Conservation (phyloP, 2,329 filamentous ascomycete genomes). For the Arthrobotrys megalospora region DNA sequence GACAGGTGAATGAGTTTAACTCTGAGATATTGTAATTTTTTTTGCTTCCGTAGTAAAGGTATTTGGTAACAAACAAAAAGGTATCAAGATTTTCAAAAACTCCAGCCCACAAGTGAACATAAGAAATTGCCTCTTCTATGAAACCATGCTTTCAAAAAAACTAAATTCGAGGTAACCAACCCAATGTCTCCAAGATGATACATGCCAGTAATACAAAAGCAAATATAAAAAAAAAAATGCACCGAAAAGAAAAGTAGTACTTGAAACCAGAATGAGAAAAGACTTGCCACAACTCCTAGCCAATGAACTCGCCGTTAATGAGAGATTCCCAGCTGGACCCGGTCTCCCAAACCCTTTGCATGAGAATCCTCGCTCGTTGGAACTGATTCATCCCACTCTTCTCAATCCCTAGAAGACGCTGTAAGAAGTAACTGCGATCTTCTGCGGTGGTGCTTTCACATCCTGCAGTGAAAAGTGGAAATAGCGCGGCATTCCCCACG, state of each 20-base stretch:
- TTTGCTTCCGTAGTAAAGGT: constrained; percentile 23
- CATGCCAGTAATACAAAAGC: constrained; percentile 55
- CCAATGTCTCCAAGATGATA: constrained; percentile 50
- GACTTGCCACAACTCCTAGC: constrained; percentile 68
- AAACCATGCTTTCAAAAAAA: constrained; percentile 36
- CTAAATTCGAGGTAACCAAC: constrained; percentile 44
- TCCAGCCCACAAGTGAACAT: constrained; percentile 36
- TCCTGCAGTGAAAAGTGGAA: constrained; percentile 86
- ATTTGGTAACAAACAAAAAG: constrained; percentile 46
- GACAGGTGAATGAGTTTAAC: constrained; percentile 18
- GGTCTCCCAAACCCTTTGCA: constrained; percentile 80
- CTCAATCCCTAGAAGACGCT: constrained; percentile 78
- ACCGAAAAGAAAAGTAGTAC: constrained; percentile 26
- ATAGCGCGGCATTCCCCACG: constrained; percentile 81
- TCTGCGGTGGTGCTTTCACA: constrained; percentile 76
- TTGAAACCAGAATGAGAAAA: constrained; percentile 26
- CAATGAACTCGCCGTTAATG: constrained; percentile 78
- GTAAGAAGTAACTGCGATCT: constrained; percentile 75
- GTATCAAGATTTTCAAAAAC: constrained; percentile 55
- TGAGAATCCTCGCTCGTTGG: constrained; percentile 74
- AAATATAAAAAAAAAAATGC: constrained; percentile 35
- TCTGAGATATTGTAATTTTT: constrained; percentile 19
- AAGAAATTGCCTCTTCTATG: constrained; percentile 54
- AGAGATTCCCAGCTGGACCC: constrained; percentile 79
- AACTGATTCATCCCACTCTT: constrained; percentile 82